Evolutionary conservation across 805 yeast species (phyloP).

Genomic region (Cyberlindnera galapagoensis): DNA sequence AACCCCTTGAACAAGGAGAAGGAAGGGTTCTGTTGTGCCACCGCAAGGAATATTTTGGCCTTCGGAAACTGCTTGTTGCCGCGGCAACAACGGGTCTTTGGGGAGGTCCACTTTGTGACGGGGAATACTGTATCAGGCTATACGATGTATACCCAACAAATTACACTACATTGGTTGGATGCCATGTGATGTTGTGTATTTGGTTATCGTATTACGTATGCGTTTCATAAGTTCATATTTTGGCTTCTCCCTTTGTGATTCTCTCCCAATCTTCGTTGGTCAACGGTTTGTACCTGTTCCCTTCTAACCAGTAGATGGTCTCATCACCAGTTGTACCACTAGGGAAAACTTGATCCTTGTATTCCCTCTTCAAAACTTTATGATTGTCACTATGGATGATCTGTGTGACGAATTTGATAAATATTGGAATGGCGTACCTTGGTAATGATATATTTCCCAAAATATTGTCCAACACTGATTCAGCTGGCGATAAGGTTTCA

Average conservation of each 20-base stretch:
- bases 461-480: conserved; percentile 32
- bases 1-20: no score
- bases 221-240: no score
- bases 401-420: conserved; percentile 57
- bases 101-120: no score
- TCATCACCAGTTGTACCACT: conserved; percentile 57
- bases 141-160: no score
- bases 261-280: conserved; percentile 50
- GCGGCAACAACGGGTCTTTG: no score
- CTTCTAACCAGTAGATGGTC: conserved; percentile 64
- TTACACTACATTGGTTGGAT: no score
- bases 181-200: no score
- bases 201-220: no score
- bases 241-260: conserved; percentile 21
- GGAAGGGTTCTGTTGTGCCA: no score
- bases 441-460: conserved; percentile 50
- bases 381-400: conserved; percentile 74
- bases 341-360: conserved; percentile 64
- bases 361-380: conserved; percentile 67
- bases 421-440: conserved; percentile 79
- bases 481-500: conserved; percentile 36
- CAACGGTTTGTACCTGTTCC: conserved; percentile 47
- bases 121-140: no score
- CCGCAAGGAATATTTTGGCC: no score
- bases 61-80: no score